Evolutionary conservation across 2,329 filamentous ascomycete species (phyloP).

Genomic region (Metarhizium album): DNA sequence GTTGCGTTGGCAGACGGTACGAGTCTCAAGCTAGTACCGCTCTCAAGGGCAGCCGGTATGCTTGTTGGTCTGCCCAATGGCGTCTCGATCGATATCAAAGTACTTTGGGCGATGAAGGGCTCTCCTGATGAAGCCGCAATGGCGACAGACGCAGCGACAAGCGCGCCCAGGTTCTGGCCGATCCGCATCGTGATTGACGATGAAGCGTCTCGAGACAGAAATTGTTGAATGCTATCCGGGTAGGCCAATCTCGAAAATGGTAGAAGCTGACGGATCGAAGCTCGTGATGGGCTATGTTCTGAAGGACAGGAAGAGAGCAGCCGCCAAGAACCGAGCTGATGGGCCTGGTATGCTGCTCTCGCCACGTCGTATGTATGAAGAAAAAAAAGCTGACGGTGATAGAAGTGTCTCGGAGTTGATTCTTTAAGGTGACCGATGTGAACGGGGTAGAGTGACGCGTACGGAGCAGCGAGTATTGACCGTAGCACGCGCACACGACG

Average conservation of each 20-base stretch:
- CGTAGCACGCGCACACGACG: neutral
- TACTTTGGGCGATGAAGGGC: neutral
- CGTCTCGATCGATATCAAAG: neutral
- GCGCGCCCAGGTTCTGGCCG: conserved; percentile 8
- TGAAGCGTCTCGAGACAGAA: neutral
- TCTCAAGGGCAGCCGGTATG: neutral
- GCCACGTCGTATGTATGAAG: neutral
- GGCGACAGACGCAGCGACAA: conserved; percentile 9
- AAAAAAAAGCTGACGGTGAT: neutral
- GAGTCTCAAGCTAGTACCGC: neutral
- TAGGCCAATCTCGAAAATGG: neutral
- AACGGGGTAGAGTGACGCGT: neutral
- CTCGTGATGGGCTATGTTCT: neutral
- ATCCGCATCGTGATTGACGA: conserved; percentile 10
- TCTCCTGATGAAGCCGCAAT: conserved; percentile 6
- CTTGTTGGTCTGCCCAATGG: neutral
- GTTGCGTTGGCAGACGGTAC: neutral
- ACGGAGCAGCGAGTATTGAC: neutral
- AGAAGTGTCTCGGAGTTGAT: neutral
- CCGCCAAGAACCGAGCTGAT: neutral
- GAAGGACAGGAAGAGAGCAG: neutral
- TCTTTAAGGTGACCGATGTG: neutral
- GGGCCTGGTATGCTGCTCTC: neutral
- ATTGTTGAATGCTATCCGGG: too few species aligned
- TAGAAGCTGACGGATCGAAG: neutral